Evolutionary conservation across 2,329 filamentous ascomycete genomes (phyloP), one percentile per base, ranked within the genome.

Genomic region (Scytalidium lignicola): DNA sequence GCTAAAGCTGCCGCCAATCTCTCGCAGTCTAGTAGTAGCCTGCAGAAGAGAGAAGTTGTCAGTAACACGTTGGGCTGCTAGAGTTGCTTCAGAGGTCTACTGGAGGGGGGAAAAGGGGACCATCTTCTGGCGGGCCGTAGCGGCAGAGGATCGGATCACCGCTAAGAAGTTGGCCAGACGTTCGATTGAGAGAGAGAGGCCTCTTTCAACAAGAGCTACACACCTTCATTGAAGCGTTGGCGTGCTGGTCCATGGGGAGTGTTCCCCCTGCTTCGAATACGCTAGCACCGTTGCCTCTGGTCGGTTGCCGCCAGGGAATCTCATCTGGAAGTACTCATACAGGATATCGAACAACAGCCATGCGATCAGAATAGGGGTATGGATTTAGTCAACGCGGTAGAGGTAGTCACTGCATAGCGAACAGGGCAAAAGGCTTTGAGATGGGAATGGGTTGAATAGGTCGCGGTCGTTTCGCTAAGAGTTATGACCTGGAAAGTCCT

Each of bases 11-110:
- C 59, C 64, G 49, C 64, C 65, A 54, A 65, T 55, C 41, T 65
- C 64, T 53, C 61, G 60, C 47, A 63, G 62, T 59, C 63, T 62
- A 41, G 64, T 56, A 49, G 64, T 64, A 51, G 65, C 65, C 65
- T 67, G 54, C 47, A 51, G 47, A 39, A 43, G 47, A 32, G 23
- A 47, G 46, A 15, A 47, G 47, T 43, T 29, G 61, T 64, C 43
- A 64, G 61, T 50, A 23, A 56, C 17, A 40, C 43, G 23, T 46
- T 43, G 22, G 26, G 39, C 55, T 53, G 23, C 23, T 26, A 26
- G 23, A 10, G 6, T 26, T 26, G 23, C 23, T 26, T 26, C 23
- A 48, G 21, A 21, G 46, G 20, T 37, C 10, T 37, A 13, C 32
- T 4, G 15, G 32, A 37, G 32, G 15, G 32, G 32, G 32, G 32